phyloP scores from a whole-genome alignment of 495 filamentous ascomycete species.

The Hyaloscypha finlandica region DNA sequence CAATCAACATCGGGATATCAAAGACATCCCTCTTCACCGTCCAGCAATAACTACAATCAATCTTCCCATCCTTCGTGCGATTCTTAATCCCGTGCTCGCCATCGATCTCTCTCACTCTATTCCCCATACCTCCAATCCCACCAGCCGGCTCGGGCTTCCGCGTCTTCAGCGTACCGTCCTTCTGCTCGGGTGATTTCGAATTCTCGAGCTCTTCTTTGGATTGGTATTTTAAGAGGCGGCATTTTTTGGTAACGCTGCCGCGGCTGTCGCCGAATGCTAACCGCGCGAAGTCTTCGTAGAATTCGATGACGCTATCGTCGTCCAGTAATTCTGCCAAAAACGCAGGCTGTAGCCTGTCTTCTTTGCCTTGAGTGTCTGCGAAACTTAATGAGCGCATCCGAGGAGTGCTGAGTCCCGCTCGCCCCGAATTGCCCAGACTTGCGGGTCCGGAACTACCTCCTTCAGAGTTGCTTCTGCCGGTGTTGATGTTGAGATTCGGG shows the following conservation, averaged over 20 bases:
- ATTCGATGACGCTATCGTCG: slow-evolving; percentile 88
- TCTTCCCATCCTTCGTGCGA: slow-evolving; percentile 83
- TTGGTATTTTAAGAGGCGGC: slow-evolving; percentile 88
- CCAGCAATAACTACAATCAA: slow-evolving; percentile 95
- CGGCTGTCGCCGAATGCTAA: slow-evolving; percentile 88
- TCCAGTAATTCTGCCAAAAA: slow-evolving; percentile 92
- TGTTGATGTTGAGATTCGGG: slow-evolving; percentile 87
- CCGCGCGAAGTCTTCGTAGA: slow-evolving; percentile 93
- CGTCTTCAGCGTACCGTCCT: slow-evolving; percentile 35
- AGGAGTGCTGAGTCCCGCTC: slow-evolving; percentile 47
- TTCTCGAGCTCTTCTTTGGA: slow-evolving; percentile 50
- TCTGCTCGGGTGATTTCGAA: slow-evolving; percentile 41
- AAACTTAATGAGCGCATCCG: slow-evolving; percentile 43
- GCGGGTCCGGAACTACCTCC: slow-evolving; percentile 36
- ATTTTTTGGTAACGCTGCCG: slow-evolving; percentile 77
- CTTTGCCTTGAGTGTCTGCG: slow-evolving; percentile 32
- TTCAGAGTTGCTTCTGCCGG: slow-evolving; percentile 45
- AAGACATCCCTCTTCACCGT: slow-evolving; percentile 95
- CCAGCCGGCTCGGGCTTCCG: slow-evolving; percentile 40
- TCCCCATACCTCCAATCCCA: slow-evolving; percentile 49
- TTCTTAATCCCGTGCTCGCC: slow-evolving; percentile 76
- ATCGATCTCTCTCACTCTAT: slow-evolving; percentile 61
- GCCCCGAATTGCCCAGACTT: slow-evolving; percentile 36
- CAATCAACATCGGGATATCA: slow-evolving; percentile 97
- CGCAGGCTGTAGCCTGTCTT: slow-evolving; percentile 64